Base-by-base conservation (phyloP, 2,329 filamentous ascomycete genomes). In the Exophiala dermatitidis region DNA sequence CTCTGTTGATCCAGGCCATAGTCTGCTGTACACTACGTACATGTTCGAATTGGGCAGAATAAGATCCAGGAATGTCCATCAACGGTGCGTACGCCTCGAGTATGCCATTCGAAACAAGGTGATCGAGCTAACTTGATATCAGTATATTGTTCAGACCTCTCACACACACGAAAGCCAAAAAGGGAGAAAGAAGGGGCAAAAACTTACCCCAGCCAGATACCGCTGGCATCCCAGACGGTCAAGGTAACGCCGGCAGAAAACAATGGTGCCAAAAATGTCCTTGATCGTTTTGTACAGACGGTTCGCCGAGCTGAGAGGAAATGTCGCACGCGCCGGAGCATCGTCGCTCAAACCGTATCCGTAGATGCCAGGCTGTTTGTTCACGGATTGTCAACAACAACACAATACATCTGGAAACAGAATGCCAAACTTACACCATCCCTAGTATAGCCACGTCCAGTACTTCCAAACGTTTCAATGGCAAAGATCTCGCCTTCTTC, bases 1-100 rank as follows among this genome's bases (percentile, higher is more conserved):
- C 19, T 19, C 19, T 19, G 19, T 19, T 19, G 19, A 19, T 19
- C 19, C 19, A 19, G 19, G 19, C 19, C 19, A 19, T 19, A 19
- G 19, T 19, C 19, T 19, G 19, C 19, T 19, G 19, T 19, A 19
- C 19, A 19, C 19, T 19, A 63, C 68, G 52, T 64, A 74, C 71
- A 66, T 79, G 82, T 68, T 85, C 82, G 63, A 80, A 84, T 60
- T 85, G 82, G 6, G 82, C 82, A 3, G 78, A 76, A 63, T 83
- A 84, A 1, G 80, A 83, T 1, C 81, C 81, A 57, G 75, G 72
- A 40, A 79, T 65, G 59, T 85, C 82, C 33, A 74, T 68, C 29
- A 85, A 68, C 1, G 81, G 82, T 9, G 68, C 68, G 62, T 84
- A 81, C 3, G 72, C 66, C 40, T 84, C 76, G 2, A 84, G 69